These are phyloP conservation scores for Podospora australis DNA, from an alignment of 495 filamentous ascomycete genomes.

Conservation along the genomic window DNA sequence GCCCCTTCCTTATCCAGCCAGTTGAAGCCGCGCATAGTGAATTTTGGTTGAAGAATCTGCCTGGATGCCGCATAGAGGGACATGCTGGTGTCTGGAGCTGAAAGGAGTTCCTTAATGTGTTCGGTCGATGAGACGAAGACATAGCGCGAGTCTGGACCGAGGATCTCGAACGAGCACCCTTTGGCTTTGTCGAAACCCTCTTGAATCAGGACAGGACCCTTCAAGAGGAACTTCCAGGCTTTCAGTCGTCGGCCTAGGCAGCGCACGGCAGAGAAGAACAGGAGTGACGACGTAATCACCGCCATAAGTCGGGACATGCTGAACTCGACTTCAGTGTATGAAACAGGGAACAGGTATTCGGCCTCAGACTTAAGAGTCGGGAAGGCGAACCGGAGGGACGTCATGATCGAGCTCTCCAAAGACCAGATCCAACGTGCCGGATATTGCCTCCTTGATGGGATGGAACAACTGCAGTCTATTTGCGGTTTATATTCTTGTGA, in stretches of 20 bases:
- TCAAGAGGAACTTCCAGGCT: background rate
- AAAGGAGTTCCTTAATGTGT: background rate
- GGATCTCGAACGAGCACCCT: background rate
- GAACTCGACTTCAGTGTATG: no score
- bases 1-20: background rate
- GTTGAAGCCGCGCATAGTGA: constrained; percentile 1
- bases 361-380: no score
- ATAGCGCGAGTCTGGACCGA: background rate
- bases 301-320: no score
- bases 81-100: background rate
- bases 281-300: no score
- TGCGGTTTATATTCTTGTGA: no score
- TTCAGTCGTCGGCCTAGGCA: background rate
- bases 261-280: no score
- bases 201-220: background rate
- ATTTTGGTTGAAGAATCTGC: constrained; percentile 4
- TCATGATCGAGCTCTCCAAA: no score
- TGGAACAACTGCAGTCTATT: no score
- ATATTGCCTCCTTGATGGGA: no score
- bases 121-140: background rate
- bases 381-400: no score
- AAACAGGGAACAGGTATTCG: no score
- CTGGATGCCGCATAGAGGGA: background rate
- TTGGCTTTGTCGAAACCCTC: background rate
- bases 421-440: no score